These are phyloP conservation scores for Cladosporium oxysporum DNA, from an alignment of 2,329 filamentous ascomycete species.

Conservation along the genomic window DNA sequence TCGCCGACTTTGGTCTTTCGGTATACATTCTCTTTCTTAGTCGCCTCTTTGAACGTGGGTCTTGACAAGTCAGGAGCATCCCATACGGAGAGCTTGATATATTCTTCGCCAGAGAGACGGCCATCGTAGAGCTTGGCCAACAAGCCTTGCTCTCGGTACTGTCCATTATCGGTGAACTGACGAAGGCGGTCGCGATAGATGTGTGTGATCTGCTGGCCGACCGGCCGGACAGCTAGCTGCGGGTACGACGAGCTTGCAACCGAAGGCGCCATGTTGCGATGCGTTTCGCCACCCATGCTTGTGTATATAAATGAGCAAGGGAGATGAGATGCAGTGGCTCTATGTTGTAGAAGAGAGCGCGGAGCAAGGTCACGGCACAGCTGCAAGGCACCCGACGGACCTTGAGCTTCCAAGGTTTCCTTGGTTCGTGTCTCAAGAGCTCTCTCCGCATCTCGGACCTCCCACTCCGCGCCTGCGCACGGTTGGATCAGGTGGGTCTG, in stretches of 20 bases:
- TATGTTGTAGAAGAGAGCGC: neutral
- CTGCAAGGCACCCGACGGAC: slow-evolving; percentile 3
- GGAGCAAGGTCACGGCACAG: neutral
- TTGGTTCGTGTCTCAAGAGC: neutral
- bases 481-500: no score
- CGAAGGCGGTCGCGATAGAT: slow-evolving; percentile 84
- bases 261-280: slow-evolving; percentile 27
- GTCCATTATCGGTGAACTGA: slow-evolving; percentile 76
- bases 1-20: slow-evolving; percentile 72
- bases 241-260: slow-evolving; percentile 46
- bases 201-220: slow-evolving; percentile 77
- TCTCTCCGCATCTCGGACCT: neutral
- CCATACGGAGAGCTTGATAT: slow-evolving; percentile 74
- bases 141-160: slow-evolving; percentile 49
- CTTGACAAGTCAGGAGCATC: slow-evolving; percentile 71
- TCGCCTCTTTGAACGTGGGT: slow-evolving; percentile 84
- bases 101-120: slow-evolving; percentile 65
- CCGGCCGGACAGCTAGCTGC: slow-evolving; percentile 53
- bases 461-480: no score
- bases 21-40: slow-evolving; percentile 65
- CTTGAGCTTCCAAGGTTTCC: neutral
- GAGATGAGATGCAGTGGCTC: neutral
- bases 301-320: neutral
- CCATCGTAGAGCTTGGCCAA: slow-evolving; percentile 72
- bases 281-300: slow-evolving; percentile 42